Evolutionary conservation across 345 rosid genomes (phyloP).

Genomic region (Sisymbrium irio): DNA sequence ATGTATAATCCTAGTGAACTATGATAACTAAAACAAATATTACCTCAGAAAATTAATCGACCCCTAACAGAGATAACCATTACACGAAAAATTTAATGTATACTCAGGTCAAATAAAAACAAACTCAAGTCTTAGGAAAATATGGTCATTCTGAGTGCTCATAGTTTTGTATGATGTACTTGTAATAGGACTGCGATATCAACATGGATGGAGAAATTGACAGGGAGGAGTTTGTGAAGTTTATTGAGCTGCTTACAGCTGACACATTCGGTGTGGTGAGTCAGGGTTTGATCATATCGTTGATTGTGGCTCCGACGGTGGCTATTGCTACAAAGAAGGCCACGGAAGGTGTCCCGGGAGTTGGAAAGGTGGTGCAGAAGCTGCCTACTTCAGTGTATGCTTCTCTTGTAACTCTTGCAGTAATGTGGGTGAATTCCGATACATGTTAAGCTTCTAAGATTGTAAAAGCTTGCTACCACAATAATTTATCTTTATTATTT

Average conservation of each 20-base stretch:
- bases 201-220: slow-evolving; percentile 76
- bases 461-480: not conserved
- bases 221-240: slow-evolving; percentile 74
- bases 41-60: too few species aligned
- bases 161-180: not conserved
- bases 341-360: slow-evolving; percentile 83
- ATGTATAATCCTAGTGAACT: too few species aligned
- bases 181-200: slow-evolving; percentile 58
- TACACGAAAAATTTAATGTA: too few species aligned
- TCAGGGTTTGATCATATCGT: slow-evolving; percentile 71
- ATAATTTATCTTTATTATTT: not conserved
- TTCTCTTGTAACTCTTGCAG: slow-evolving; percentile 76
- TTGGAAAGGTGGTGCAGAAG: slow-evolving; percentile 81
- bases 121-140: not conserved
- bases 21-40: too few species aligned
- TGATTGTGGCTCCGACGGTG: slow-evolving; percentile 87
- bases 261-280: slow-evolving; percentile 68
- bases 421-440: slow-evolving; percentile 43
- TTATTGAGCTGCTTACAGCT: slow-evolving; percentile 52
- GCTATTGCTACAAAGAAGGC: slow-evolving; percentile 84
- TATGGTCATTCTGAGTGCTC: not conserved
- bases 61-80: too few species aligned
- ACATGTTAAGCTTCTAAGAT: slow-evolving; percentile 10
- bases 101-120: too few species aligned
- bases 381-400: slow-evolving; percentile 78